Base-by-base conservation (phyloP, 2,329 filamentous ascomycete species). In the Canariomyces notabilis region DNA sequence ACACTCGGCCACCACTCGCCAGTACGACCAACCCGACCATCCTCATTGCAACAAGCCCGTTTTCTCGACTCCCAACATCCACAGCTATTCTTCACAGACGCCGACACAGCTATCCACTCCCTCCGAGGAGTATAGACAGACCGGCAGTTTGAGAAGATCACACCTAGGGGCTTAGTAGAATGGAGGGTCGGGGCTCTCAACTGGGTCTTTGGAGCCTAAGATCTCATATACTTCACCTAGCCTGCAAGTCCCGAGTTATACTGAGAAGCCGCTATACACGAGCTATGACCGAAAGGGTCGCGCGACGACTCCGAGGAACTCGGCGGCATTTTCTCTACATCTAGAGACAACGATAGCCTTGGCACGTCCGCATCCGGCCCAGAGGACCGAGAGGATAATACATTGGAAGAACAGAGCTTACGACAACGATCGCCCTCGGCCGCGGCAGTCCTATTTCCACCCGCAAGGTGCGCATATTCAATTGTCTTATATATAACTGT, bases 11-110 rank as follows among this genome's bases (percentile, higher is more conserved):
- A 37, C 41, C 23, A 15, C 41, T 43, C 33, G 33, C 12, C 34
- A 4, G 41, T 12, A 37, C 22, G 41, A 37, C 33, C 41, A 43
- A 43, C 34, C 41, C 33, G 16, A 37, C 41, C 15, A 43, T 14
- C 22, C 34, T 31, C 18, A 37, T 43, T 23, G 33, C 22, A 3
- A 32, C 16, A 43, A 43, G 33, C 34, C 41, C 7, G 16, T 36
- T 37, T n/a, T 20, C 15, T 31, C 41, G 41, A 21, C 23, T 38
- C 21, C 37, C 12, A 38, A 38, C n/a, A 21, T 38, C 14, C n/a
- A 38, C n/a, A 38, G 22, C 14, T 15, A 26, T 38, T 38, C 21
- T 38, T 26, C 35, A 37, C 11, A 37, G 35, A 37, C 35, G 20
- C 35, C 35, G 35, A 22, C 19, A 15, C 22, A 38, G 37, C 37